A percentile compares a stretch with the other conserved stretches of the same genome.
Conservation (phyloP, 352 stramenopile genomes). For the Elongisporangium anandrum region DNA sequence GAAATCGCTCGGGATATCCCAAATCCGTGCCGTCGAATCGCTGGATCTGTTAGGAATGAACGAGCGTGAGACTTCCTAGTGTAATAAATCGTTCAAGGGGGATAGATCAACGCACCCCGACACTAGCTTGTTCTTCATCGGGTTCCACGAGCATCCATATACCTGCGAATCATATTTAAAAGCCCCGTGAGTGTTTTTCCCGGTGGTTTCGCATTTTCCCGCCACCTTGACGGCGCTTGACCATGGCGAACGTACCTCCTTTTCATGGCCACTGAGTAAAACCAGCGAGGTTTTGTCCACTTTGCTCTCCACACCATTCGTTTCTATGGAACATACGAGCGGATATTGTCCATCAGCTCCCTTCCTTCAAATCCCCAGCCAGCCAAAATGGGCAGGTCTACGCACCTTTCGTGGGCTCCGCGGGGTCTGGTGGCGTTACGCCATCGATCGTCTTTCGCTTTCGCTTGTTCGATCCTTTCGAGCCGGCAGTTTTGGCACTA, state of each 20-base stretch:
- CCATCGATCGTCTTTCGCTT: slow-evolving; percentile 71
- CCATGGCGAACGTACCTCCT: slow-evolving; percentile 38
- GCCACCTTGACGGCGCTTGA: neutral
- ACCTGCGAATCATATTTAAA: slow-evolving; percentile 64
- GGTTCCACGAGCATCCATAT: slow-evolving; percentile 98
- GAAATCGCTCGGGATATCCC: slow-evolving; percentile 84
- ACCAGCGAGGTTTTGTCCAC: slow-evolving; percentile 55
- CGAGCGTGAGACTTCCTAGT: neutral
- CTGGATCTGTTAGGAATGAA: slow-evolving; percentile 50
- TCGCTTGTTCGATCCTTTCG: slow-evolving; percentile 74
- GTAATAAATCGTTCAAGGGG: too few species aligned
- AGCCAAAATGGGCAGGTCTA: neutral
- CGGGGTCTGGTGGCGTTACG: slow-evolving; percentile 37
- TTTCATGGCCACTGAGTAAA: slow-evolving; percentile 77
- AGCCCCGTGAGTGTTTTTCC: slow-evolving; percentile 15
- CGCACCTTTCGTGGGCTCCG: slow-evolving; percentile 64
- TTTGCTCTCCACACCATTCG: slow-evolving; percentile 59
- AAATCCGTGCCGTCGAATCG: slow-evolving; percentile 94
- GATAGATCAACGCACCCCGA: slow-evolving; percentile 52
- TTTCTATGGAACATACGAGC: slow-evolving; percentile 16
- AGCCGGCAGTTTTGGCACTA: slow-evolving; percentile 39
- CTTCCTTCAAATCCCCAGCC: neutral
- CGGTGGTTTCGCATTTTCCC: neutral
- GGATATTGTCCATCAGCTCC: neutral
- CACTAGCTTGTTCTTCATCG: slow-evolving; percentile 92